phyloP scores from a whole-genome alignment of 139 green algal species.

The Edaphochlamys debaryana region DNA sequence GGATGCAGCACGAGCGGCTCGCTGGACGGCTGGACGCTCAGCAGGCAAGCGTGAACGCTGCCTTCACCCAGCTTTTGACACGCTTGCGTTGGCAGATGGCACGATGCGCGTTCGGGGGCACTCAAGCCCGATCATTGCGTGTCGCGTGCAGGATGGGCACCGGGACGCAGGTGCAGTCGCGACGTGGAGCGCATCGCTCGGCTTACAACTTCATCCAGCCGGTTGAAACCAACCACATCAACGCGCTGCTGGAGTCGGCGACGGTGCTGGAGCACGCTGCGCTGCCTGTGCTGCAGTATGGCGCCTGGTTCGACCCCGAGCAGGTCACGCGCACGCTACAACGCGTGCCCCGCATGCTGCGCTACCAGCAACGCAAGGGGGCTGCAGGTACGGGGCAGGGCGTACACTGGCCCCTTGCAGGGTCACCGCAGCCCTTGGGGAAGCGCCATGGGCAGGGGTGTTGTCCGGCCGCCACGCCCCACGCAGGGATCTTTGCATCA shows the following conservation, averaged over 20 bases:
- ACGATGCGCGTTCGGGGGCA: too few relatives aligned
- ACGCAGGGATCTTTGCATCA: too few relatives aligned
- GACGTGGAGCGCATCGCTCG: not conserved
- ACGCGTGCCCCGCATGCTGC: slow-evolving; percentile 28
- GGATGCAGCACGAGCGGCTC: not conserved
- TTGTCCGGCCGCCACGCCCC: not conserved
- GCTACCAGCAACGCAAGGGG: slow-evolving; percentile 19
- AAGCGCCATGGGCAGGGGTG: too few relatives aligned
- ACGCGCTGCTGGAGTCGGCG: not conserved
- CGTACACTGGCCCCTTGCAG: not conserved
- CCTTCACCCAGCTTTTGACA: too few relatives aligned
- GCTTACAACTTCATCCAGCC: slow-evolving; percentile 25
- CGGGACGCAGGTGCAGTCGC: too few relatives aligned
- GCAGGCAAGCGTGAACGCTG: not conserved
- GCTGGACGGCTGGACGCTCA: not conserved
- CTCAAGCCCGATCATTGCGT: too few relatives aligned
- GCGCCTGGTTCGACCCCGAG: slow-evolving; percentile 20
- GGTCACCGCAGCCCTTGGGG: too few relatives aligned
- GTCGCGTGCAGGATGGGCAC: too few relatives aligned
- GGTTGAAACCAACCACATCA: slow-evolving; percentile 27
- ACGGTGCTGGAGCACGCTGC: slow-evolving; percentile 2
- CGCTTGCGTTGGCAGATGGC: too few relatives aligned
- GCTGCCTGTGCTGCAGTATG: slow-evolving; percentile 28
- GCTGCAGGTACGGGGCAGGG: not conserved
- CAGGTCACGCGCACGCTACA: slow-evolving; percentile 33